A percentile compares a stretch with the other conserved stretches of the same genome.
Conservation (phyloP, 2,329 filamentous ascomycete genomes). For the Daldinia sp. region DNA sequence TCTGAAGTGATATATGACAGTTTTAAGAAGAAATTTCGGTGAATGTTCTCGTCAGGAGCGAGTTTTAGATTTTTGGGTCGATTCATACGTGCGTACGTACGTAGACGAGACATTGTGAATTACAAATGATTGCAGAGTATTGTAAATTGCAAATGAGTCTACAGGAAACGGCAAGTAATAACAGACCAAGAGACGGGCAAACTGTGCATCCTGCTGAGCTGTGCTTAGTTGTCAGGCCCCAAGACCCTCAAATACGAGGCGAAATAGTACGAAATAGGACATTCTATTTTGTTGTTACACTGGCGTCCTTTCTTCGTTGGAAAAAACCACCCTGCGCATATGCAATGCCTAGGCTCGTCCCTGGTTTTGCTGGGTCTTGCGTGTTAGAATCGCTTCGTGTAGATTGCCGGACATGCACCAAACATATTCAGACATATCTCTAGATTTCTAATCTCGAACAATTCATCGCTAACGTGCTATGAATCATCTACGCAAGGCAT, state of each 20-base stretch:
- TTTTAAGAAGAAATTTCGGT: slow-evolving; percentile 25
- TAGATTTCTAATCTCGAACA: neutral
- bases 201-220: slow-evolving; percentile 28
- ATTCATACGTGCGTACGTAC: slow-evolving; percentile 3
- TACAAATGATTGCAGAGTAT: no score
- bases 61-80: slow-evolving; percentile 6
- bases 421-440: neutral
- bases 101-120: slow-evolving; percentile 17
- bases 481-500: slow-evolving; percentile 12
- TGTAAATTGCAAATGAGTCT: slow-evolving; percentile 8
- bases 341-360: neutral
- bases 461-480: slow-evolving; percentile 7
- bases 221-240: slow-evolving; percentile 33
- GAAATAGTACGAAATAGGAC: slow-evolving; percentile 22
- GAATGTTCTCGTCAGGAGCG: slow-evolving; percentile 22
- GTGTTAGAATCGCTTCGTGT: slow-evolving; percentile 1
- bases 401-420: neutral
- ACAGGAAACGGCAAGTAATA: no score
- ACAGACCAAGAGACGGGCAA: slow-evolving; percentile 23
- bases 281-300: slow-evolving; percentile 17
- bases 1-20: slow-evolving; percentile 30
- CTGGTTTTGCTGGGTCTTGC: neutral
- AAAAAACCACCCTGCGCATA: slow-evolving; percentile 7
- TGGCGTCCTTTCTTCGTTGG: slow-evolving; percentile 13
- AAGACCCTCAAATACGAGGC: slow-evolving; percentile 31